Evolutionary conservation across 352 stramenopile genomes (phyloP).

Genomic region (Globisporangium ultimum): DNA sequence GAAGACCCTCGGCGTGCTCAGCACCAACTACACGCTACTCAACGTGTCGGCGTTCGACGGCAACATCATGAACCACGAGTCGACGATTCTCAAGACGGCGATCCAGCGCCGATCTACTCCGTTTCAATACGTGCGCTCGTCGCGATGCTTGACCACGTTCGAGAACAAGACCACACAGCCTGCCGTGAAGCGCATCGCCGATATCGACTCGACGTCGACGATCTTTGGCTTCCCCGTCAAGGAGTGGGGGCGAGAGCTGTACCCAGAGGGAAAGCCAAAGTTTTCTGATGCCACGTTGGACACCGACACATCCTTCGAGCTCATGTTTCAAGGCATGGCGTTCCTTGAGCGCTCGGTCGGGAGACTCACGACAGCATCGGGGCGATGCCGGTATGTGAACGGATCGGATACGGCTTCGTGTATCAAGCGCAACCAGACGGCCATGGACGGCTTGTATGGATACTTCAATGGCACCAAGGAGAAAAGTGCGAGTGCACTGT

Average conservation of each 20-base stretch:
- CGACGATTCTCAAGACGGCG: slow-evolving; percentile 19
- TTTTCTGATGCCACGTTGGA: slow-evolving; percentile 8
- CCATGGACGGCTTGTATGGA: slow-evolving; percentile 10
- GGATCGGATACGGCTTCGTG: background rate
- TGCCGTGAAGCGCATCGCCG: slow-evolving; percentile 10
- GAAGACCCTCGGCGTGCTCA: slow-evolving; percentile 4
- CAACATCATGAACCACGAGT: slow-evolving; percentile 5
- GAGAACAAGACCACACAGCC: background rate
- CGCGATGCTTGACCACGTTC: slow-evolving; percentile 1
- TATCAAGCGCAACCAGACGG: background rate
- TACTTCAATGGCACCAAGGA: slow-evolving; percentile 21
- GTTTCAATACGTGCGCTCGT: slow-evolving; percentile 7
- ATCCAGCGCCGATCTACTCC: slow-evolving; percentile 8
- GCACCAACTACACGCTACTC: background rate
- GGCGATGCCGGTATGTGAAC: slow-evolving; percentile 11
- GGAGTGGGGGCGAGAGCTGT: slow-evolving; percentile 23
- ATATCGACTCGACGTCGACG: slow-evolving; percentile 20
- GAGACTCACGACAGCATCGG: slow-evolving; percentile 1
- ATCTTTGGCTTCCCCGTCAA: slow-evolving; percentile 24
- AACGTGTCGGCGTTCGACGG: background rate
- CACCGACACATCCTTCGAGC: slow-evolving; percentile 20
- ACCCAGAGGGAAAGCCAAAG: slow-evolving; percentile 5
- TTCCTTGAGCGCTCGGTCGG: slow-evolving; percentile 18
- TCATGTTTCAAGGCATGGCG: slow-evolving; percentile 26
- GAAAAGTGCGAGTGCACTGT: slow-evolving; percentile 4